Evolutionary conservation across 176 grass and related monocot species (phyloP), one percentile per base, ranked within the genome.

Genomic region (Avena sativa): DNA sequence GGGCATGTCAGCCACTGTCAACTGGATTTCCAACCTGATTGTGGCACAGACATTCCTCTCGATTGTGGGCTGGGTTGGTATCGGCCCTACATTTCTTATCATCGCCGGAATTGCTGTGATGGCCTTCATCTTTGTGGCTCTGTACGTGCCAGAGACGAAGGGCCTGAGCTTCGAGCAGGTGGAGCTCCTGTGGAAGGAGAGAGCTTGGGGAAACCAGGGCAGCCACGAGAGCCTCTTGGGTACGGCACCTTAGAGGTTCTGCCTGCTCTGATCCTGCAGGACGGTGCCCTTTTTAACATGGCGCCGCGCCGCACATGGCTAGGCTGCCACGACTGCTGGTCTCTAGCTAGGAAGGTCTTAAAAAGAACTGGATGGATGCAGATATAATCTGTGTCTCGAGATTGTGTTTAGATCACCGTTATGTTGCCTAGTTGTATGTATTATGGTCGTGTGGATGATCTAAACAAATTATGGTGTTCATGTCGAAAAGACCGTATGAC

Each of bases 1-100:
- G 0, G 96, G 96, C 84, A 98, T 98, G 96, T 98, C 96, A 2
- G 96, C 96, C 53, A 98, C 90, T 0, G 92, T 98, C 19, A 98
- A 98, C 49, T 98, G 96, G 96, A 30, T 90, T 12, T 98, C 93
- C 2, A 98, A 98, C 91, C 87, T 98, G 79, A 89, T 95, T 1
- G 96, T 98, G 62, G 90, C 96, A 0, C 93, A 96, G 65, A 96
- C 82, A 5, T 98, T 98, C 86, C 90, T 98, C 30, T 92, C 92
- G 1, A 44, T 98, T 15, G 90, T 98, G 26, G 84, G 88, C 30
- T 20, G 82, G 89, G 76, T 98, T 2, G 96, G 96, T 50, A 96
- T 92, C 0, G 89, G 91, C 5, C 74, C 46, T 19, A 98, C 96
- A 0, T 98, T 98, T 71, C 73, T 98, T 76, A 89, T 94, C 81